Conservation (phyloP, 2,329 filamentous ascomycete genomes). For the Diaporthe ilicicola region DNA sequence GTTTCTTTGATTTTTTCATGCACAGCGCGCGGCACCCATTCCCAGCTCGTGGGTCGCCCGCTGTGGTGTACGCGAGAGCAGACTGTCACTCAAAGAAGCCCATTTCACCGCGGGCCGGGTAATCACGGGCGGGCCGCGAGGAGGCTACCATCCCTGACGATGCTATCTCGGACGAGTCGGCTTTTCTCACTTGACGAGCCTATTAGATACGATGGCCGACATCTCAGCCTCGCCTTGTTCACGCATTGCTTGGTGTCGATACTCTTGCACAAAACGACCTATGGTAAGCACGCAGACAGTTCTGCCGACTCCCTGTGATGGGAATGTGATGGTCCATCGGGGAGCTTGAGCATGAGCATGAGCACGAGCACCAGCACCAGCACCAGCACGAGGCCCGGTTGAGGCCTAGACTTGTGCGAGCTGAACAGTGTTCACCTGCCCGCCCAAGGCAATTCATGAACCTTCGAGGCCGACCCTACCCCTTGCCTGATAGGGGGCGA, state of each 20-base stretch:
- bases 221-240: neutral
- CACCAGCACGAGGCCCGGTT: constrained; percentile 3
- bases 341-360: neutral
- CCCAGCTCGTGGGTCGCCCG: neutral
- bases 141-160: constrained; percentile 16
- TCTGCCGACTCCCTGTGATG: neutral
- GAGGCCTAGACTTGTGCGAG: constrained; percentile 24
- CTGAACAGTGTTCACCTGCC: constrained; percentile 9
- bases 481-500: neutral
- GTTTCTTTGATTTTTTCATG: no score
- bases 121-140: neutral
- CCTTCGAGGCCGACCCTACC: constrained; percentile 8
- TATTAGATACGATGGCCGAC: neutral
- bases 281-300: neutral
- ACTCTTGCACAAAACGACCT: neutral
- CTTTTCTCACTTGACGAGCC: neutral
- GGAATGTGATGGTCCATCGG: neutral
- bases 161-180: constrained; percentile 17
- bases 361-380: neutral
- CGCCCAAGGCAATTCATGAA: neutral
- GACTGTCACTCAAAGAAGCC: neutral
- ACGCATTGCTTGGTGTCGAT: neutral
- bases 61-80: neutral
- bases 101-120: neutral
- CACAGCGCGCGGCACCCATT: neutral